Percentiles rank a stretch among this genome's conserved stretches.
Evolutionary conservation across 2,329 filamentous ascomycete genomes (phyloP).

Genomic region (Fusarium napiforme): DNA sequence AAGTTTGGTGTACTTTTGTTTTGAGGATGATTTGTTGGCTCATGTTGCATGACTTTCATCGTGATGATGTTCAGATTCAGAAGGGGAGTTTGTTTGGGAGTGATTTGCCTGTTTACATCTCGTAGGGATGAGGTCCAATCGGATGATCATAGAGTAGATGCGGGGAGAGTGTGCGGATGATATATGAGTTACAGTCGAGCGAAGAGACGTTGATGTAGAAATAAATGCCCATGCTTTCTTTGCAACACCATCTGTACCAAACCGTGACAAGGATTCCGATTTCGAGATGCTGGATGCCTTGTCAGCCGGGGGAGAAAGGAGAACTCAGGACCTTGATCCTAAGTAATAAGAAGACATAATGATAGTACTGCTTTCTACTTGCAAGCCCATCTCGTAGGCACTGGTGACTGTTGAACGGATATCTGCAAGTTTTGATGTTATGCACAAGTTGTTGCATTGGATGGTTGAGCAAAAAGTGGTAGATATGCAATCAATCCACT

Average conservation of each 20-base stretch:
- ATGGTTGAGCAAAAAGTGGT: background rate
- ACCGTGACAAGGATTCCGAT: background rate
- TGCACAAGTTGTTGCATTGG: background rate
- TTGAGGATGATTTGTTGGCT: constrained; percentile 22
- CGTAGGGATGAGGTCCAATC: rapidly evolving
- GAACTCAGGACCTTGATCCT: too few species aligned
- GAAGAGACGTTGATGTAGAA: background rate
- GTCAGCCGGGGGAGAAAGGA: too few species aligned
- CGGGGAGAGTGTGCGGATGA: rapidly evolving
- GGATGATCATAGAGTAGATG: background rate
- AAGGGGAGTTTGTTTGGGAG: constrained; percentile 7
- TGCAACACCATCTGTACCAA: background rate
- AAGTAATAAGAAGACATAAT: too few species aligned
- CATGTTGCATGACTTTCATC: constrained; percentile 7
- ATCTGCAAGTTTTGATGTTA: background rate
- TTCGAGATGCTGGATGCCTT: background rate
- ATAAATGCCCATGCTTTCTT: background rate
- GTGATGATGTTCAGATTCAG: constrained; percentile 6
- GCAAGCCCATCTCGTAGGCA: background rate
- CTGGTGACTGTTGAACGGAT: background rate
- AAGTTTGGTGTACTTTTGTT: constrained; percentile 8
- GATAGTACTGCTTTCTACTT: background rate
- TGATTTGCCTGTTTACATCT: constrained; percentile 15
- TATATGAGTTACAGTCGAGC: background rate
- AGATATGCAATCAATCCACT: background rate